These are phyloP conservation scores for Fusarium sp. DNA, from an alignment of 2,329 filamentous ascomycete genomes.

Conservation along the genomic window DNA sequence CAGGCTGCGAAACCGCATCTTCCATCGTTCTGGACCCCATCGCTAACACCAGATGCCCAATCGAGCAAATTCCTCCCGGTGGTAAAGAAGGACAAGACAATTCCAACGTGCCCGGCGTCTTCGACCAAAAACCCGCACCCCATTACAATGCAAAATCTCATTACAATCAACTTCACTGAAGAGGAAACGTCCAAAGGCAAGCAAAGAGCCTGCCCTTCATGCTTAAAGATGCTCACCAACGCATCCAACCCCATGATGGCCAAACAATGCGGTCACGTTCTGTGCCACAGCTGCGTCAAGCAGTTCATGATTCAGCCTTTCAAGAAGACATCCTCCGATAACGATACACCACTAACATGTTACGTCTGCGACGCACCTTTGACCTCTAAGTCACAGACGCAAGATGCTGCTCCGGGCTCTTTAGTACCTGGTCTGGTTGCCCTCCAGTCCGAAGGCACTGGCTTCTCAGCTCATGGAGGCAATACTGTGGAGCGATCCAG, in stretches of 20 bases:
- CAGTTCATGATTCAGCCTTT: slow-evolving; percentile 79
- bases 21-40: slow-evolving; percentile 94
- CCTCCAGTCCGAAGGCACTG: slow-evolving; percentile 87
- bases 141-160: slow-evolving; percentile 82
- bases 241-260: slow-evolving; percentile 83
- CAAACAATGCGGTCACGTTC: slow-evolving; percentile 90
- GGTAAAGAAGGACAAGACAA: slow-evolving; percentile 72
- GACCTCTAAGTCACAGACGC: slow-evolving; percentile 61
- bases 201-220: slow-evolving; percentile 78
- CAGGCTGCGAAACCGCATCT: slow-evolving; percentile 74
- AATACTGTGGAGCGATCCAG: slow-evolving; percentile 84
- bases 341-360: slow-evolving; percentile 67
- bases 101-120: slow-evolving; percentile 82
- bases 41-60: slow-evolving; percentile 73
- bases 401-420: slow-evolving; percentile 62
- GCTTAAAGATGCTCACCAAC: slow-evolving; percentile 85
- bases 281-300: slow-evolving; percentile 86
- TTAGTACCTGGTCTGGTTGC: slow-evolving; percentile 80
- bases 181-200: slow-evolving; percentile 65
- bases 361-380: slow-evolving; percentile 89
- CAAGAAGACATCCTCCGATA: slow-evolving; percentile 55
- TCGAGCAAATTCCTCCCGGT: slow-evolving; percentile 64
- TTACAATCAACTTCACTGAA: slow-evolving; percentile 81
- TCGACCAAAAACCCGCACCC: slow-evolving; percentile 73
- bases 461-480: slow-evolving; percentile 88